phyloP scores from a whole-genome alignment of 192 early-diverging fungal species.

The Linnemannia hyalina region DNA sequence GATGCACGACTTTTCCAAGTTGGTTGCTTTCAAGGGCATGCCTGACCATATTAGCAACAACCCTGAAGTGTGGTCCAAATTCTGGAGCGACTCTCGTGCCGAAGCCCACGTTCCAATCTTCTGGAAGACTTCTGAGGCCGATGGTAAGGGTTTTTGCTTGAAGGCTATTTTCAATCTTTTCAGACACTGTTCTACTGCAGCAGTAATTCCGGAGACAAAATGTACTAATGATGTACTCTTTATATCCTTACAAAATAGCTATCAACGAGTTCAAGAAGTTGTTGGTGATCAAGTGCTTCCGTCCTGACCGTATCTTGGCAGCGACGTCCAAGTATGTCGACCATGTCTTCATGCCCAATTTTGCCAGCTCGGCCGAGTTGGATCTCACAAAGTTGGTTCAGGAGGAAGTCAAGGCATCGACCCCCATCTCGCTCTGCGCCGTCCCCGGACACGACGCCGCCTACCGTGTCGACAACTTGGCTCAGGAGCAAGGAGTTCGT shows the following conservation, averaged over 20 bases:
- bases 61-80: conserved; percentile 62
- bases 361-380: conserved; percentile 72
- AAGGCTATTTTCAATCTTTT: neutral
- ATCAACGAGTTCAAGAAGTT: conserved; percentile 82
- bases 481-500: conserved; percentile 68
- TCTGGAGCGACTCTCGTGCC: conserved; percentile 58
- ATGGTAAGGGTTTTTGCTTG: conserved; percentile 16
- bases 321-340: conserved; percentile 80
- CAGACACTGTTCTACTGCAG: neutral
- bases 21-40: conserved; percentile 60
- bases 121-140: conserved; percentile 59
- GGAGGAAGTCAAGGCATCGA: conserved; percentile 78
- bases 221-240: neutral
- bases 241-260: conserved; percentile 26
- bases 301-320: conserved; percentile 89
- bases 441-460: conserved; percentile 97
- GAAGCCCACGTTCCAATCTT: conserved; percentile 66
- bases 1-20: conserved; percentile 58
- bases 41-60: conserved; percentile 54
- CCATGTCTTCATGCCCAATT: conserved; percentile 72
- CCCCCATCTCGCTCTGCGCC: conserved; percentile 93
- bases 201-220: too few species aligned
- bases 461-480: conserved; percentile 93
- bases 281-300: conserved; percentile 85
- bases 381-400: conserved; percentile 77